A percentile compares a stretch with the other conserved stretches of the same genome.
These are phyloP conservation scores for Murraya koenigii DNA, from an alignment of 345 rosid genomes.

Conservation along the genomic window DNA sequence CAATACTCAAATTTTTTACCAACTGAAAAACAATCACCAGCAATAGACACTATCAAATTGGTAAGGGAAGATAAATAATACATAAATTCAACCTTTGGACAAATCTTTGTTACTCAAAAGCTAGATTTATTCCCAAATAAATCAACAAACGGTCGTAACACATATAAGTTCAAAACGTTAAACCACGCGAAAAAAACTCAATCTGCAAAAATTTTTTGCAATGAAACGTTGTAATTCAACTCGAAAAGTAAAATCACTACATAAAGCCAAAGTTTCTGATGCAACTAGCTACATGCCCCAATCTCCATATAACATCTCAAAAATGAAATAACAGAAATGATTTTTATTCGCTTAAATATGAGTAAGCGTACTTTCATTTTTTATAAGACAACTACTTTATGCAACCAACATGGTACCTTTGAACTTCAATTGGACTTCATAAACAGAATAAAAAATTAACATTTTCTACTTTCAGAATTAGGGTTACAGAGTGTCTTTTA, in stretches of 20 bases:
- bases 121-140: neutral
- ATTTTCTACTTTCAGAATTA: neutral
- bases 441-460: neutral
- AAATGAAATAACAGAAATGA: neutral
- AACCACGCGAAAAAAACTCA: neutral
- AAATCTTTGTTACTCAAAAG: neutral
- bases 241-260: too few relatives aligned
- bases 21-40: too few relatives aligned
- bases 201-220: too few relatives aligned
- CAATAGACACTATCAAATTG: neutral
- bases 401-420: neutral
- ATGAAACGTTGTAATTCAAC: too few relatives aligned
- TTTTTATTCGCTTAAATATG: neutral
- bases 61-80: neutral
- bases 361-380: neutral
- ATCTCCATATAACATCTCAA: too few relatives aligned
- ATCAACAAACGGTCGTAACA: neutral
- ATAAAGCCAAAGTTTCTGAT: too few relatives aligned
- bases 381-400: neutral
- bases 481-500: too few relatives aligned
- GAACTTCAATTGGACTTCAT: neutral
- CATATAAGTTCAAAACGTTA: neutral
- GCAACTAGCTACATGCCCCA: neutral
- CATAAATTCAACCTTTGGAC: neutral
- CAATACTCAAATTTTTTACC: neutral